Conservation (phyloP, 2,329 filamentous ascomycete species). For the Chaetomium globosum region DNA sequence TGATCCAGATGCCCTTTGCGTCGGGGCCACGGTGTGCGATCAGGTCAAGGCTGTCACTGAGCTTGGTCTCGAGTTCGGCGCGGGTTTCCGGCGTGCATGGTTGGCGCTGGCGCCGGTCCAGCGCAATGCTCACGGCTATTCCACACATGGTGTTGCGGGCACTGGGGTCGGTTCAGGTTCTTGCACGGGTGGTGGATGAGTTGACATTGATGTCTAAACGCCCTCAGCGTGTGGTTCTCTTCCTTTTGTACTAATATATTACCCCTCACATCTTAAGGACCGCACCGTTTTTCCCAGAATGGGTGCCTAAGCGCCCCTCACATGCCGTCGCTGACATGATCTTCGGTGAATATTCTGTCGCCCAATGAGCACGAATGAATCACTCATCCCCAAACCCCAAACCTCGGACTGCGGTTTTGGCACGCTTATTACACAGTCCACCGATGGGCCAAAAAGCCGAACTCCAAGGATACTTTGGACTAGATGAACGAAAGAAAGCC, state of each 20-base stretch:
- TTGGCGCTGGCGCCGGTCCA: constrained; percentile 13
- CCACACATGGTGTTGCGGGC: constrained; percentile 21
- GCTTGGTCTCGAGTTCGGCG: constrained; percentile 24
- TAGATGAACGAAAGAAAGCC: too few species aligned
- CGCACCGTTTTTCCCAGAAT: background rate
- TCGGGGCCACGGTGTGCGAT: constrained; percentile 43
- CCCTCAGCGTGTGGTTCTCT: background rate
- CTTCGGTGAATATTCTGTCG: background rate
- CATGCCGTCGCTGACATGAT: background rate
- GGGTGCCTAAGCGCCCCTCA: background rate
- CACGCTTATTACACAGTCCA: background rate
- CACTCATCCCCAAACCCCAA: background rate
- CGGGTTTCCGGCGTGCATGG: background rate
- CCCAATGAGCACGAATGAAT: background rate
- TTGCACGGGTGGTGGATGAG: background rate
- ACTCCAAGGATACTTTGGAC: too few species aligned
- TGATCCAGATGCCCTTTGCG: constrained; percentile 40
- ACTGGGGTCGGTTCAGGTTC: background rate
- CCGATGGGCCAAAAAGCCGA: too few species aligned
- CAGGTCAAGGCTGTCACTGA: constrained; percentile 36
- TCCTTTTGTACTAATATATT: background rate
- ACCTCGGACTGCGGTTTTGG: background rate
- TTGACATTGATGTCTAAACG: background rate
- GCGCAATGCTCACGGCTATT: constrained; percentile 11
- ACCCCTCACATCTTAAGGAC: background rate